A percentile compares a stretch with the other conserved stretches of the same genome.
Conservation (phyloP, 225 moss, liverwort and hornwort species). For the Bryoerythrophyllum caledonicum region DNA sequence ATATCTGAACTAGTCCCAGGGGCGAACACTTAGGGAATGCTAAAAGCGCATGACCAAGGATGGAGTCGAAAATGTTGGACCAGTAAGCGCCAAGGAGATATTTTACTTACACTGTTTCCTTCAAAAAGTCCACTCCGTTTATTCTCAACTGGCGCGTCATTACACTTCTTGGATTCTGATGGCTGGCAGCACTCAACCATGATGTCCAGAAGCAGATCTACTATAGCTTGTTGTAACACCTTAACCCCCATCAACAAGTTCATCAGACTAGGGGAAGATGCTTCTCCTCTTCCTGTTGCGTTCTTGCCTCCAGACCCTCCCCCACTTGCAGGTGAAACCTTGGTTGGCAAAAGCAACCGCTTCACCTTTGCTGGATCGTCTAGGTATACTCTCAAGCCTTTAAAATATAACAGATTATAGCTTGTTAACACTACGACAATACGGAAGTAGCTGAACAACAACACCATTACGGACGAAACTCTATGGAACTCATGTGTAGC, state of each 20-base stretch:
- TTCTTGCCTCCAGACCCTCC: constrained; percentile 75
- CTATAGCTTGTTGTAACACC: constrained; percentile 99
- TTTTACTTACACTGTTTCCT: constrained; percentile 63
- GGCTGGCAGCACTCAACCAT: constrained; percentile 99
- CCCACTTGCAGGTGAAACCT: constrained; percentile 74
- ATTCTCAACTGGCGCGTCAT: constrained; percentile 65
- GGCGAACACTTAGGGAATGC: constrained; percentile 1
- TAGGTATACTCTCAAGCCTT: constrained; percentile 84
- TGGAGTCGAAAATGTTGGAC: constrained; percentile 11
- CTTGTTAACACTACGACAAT: constrained; percentile 27
- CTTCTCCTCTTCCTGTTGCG: constrained; percentile 76
- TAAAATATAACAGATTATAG: constrained; percentile 18
- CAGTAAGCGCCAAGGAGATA: constrained; percentile 23
- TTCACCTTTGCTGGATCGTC: constrained; percentile 99
- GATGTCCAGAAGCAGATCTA: constrained; percentile 96
- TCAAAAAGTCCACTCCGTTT: constrained; percentile 80
- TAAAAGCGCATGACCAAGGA: constrained; percentile 16
- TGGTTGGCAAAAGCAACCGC: constrained; percentile 90
- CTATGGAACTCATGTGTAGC: not conserved
- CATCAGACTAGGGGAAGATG: constrained; percentile 98
- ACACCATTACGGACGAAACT: constrained; percentile 2
- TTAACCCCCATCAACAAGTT: constrained; percentile 99
- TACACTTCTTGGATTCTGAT: constrained; percentile 80
- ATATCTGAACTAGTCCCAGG: not conserved
- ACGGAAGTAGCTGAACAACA: constrained; percentile 18